Evolutionary conservation across 345 rosid species (phyloP), one percentile per base, ranked within the genome.

Genomic region (Eutrema japonicum): DNA sequence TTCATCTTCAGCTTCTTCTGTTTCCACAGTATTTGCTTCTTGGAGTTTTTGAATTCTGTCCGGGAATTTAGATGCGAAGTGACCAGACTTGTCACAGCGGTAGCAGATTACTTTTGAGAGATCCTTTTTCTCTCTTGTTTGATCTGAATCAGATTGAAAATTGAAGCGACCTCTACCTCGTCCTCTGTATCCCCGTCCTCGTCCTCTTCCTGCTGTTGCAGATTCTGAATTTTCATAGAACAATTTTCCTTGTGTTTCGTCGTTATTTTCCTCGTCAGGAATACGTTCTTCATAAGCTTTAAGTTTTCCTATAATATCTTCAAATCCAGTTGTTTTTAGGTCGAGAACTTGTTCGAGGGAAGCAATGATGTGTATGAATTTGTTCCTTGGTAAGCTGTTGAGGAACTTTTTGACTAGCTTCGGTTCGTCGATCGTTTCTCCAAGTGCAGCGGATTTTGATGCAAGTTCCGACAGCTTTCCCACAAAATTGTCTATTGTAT

Each of bases 101-200:
- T 5, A 58, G 5, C 33, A 58, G 6, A 58, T 38, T 0, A 58
- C 4, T 2, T 58, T 37, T 3, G 64, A 38, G 5, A 0, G 0
- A 18, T 37, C 64, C 46, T 58, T 58, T 32, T 58, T 57, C 0
- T 22, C n/a, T n/a, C n/a, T n/a, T n/a, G n/a, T n/a, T n/a, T n/a
- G n/a, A n/a, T n/a, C n/a, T n/a, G n/a, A n/a, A n/a, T n/a, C n/a
- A n/a, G n/a, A n/a, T n/a, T n/a, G n/a, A n/a, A n/a, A n/a, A n/a
- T n/a, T n/a, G n/a, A n/a, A n/a, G n/a, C n/a, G n/a, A n/a, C n/a
- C n/a, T n/a, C n/a, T n/a, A n/a, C n/a, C n/a, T n/a, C n/a, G n/a
- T n/a, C n/a, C n/a, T n/a, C n/a, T n/a, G n/a, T n/a, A n/a, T n/a
- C n/a, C n/a, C n/a, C n/a, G n/a, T n/a, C n/a, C n/a, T n/a, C n/a